phyloP scores from a whole-genome alignment of 805 yeast genomes.

The Suhomyces kilbournensis region DNA sequence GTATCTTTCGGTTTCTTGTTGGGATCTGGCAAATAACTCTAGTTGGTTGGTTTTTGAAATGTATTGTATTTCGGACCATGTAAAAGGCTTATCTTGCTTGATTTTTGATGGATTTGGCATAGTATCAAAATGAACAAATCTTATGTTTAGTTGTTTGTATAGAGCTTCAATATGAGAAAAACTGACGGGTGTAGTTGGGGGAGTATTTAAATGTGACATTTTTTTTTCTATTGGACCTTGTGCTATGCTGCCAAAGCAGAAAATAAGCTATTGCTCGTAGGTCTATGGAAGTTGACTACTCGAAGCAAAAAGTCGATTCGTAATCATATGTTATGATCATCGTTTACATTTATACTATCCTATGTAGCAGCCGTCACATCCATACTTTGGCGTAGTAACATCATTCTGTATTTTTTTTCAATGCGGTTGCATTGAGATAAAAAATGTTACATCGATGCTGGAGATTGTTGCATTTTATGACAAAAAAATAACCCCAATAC shows the following conservation, averaged over 20 bases:
- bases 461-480: not conserved
- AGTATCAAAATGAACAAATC: constrained; percentile 26
- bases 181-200: constrained; percentile 12
- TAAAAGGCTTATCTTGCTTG: constrained; percentile 33
- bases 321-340: not conserved
- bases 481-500: not conserved
- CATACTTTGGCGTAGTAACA: not conserved
- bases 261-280: not conserved
- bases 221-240: not conserved
- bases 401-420: not conserved
- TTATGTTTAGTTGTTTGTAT: constrained; percentile 14
- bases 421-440: constrained; percentile 5
- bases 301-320: not conserved
- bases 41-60: constrained; percentile 43
- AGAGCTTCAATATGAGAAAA: constrained; percentile 9
- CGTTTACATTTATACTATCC: not conserved
- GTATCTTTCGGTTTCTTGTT: constrained; percentile 43
- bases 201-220: constrained; percentile 12
- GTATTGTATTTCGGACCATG: constrained; percentile 44
- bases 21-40: constrained; percentile 49
- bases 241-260: not conserved
- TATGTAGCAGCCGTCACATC: not conserved
- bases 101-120: constrained; percentile 40
- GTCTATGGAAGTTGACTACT: not conserved
- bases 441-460: constrained; percentile 3